These are phyloP conservation scores for Dichomitus squalens DNA, from an alignment of 1,284 basidiomycete species.

Conservation along the genomic window DNA sequence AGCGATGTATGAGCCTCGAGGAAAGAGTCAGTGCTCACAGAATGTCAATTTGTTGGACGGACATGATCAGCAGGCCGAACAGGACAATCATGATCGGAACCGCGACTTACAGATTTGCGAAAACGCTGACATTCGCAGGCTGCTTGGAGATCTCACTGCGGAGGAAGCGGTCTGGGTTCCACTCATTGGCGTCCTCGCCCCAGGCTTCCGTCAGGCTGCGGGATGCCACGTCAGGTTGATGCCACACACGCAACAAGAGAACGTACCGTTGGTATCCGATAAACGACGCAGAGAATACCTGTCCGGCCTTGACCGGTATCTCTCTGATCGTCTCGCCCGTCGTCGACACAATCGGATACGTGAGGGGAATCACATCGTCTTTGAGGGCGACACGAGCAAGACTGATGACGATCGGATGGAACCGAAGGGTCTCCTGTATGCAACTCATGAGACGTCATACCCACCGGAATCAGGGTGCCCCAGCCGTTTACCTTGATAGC, in stretches of 20 bases:
- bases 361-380: constrained; percentile 45
- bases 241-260: too few relatives aligned
- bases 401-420: constrained; percentile 37
- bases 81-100: too few relatives aligned
- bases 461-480: background rate
- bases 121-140: constrained; percentile 43
- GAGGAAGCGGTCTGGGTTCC: constrained; percentile 53
- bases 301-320: constrained; percentile 41
- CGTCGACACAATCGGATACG: constrained; percentile 35
- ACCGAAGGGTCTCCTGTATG: constrained; percentile 40
- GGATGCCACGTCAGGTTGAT: too few relatives aligned
- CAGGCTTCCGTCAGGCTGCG: constrained; percentile 40
- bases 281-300: constrained; percentile 35
- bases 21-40: constrained; percentile 9
- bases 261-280: constrained; percentile 37
- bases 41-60: constrained; percentile 12
- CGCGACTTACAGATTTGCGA: constrained; percentile 54
- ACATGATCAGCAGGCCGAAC: background rate
- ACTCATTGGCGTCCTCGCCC: constrained; percentile 51
- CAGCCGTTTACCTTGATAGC: constrained; percentile 18
- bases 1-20: background rate
- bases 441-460: background rate
- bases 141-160: constrained; percentile 37
- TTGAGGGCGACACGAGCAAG: constrained; percentile 33
- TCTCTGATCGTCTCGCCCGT: constrained; percentile 34